These are phyloP conservation scores for Malus hybrid DNA, from an alignment of 331 rosid genomes.

Conservation along the genomic window DNA sequence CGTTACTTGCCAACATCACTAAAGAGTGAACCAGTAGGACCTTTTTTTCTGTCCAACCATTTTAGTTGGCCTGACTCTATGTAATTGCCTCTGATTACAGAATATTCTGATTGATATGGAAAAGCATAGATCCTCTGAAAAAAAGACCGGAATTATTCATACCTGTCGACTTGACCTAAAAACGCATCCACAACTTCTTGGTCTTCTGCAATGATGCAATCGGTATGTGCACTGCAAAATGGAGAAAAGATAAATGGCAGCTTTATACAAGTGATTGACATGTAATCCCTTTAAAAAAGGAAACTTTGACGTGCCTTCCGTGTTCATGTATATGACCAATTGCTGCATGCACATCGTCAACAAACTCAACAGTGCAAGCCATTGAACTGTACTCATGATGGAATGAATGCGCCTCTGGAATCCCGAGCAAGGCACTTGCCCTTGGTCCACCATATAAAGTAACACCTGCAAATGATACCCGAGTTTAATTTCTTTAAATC, in stretches of 20 bases:
- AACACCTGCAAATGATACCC: conserved; percentile 50
- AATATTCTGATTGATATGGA: not conserved
- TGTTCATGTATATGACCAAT: conserved; percentile 61
- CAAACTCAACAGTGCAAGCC: conserved; percentile 82
- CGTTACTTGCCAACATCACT: not conserved
- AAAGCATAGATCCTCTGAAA: not conserved
- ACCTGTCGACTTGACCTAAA: conserved; percentile 84
- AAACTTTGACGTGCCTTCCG: conserved; percentile 58
- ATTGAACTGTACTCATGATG: conserved; percentile 79
- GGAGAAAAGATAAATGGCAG: conserved; percentile 7
- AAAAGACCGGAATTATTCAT: not conserved
- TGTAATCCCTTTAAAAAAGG: conserved; percentile 8
- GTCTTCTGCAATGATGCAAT: conserved; percentile 68
- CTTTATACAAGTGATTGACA: conserved; percentile 5
- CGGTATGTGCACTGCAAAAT: conserved; percentile 79
- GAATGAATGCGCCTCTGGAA: conserved; percentile 56
- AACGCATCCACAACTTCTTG: conserved; percentile 54
- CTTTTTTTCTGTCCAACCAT: not conserved
- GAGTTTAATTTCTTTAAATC: conserved; percentile 6
- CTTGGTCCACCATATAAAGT: conserved; percentile 74
- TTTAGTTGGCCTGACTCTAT: not conserved
- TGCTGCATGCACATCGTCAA: conserved; percentile 70
- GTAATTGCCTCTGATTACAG: not conserved
- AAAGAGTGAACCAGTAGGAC: not conserved
- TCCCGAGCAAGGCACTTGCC: conserved; percentile 47